These are phyloP conservation scores for Phytophthora foliorum DNA, from an alignment of 352 stramenopile genomes.

Conservation along the genomic window DNA sequence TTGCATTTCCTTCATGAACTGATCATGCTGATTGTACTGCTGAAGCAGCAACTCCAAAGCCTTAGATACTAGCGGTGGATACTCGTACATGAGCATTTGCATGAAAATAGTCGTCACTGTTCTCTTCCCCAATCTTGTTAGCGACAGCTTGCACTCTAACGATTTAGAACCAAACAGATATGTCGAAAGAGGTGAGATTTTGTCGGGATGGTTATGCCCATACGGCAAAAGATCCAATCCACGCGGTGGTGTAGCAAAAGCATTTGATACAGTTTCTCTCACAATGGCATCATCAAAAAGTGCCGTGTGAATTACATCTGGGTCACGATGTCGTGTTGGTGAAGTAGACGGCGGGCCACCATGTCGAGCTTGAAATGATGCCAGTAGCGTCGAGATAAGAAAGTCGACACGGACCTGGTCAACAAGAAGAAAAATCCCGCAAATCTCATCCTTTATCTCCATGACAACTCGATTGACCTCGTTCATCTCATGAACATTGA, in stretches of 20 bases:
- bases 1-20: conserved; percentile 71
- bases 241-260: conserved; percentile 19
- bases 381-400: conserved; percentile 67
- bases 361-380: conserved; percentile 51
- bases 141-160: conserved; percentile 72
- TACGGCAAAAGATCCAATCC: conserved; percentile 32
- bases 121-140: conserved; percentile 49
- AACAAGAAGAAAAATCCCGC: conserved; percentile 64
- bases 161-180: conserved; percentile 60
- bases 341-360: conserved; percentile 31
- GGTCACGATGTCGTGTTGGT: conserved; percentile 24
- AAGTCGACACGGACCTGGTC: conserved; percentile 74
- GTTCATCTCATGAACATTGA: conserved; percentile 49
- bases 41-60: conserved; percentile 78
- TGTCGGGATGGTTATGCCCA: conserved; percentile 36
- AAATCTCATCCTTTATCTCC: conserved; percentile 84
- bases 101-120: conserved; percentile 70
- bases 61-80: conserved; percentile 76
- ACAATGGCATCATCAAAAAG: conserved; percentile 37
- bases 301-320: conserved; percentile 36
- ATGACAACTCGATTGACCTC: conserved; percentile 63
- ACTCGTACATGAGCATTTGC: conserved; percentile 87
- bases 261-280: conserved; percentile 26
- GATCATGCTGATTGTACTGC: conserved; percentile 80
- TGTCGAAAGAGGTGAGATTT: conserved; percentile 55